phyloP scores from a whole-genome alignment of 441 rosid species.

The Populus hybrid region DNA sequence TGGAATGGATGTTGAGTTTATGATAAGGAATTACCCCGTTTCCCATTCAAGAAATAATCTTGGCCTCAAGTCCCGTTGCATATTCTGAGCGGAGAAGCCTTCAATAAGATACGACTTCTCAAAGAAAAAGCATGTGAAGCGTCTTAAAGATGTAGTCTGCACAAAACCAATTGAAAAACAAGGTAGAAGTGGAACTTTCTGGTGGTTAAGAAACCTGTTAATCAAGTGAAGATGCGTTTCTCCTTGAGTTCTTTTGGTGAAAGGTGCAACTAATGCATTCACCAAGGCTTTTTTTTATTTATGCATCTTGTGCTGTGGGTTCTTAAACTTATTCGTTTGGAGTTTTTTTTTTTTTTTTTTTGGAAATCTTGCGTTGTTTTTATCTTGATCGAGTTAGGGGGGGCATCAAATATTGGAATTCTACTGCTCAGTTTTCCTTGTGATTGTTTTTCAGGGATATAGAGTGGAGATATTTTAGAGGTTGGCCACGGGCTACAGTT shows the following conservation, averaged over 20 bases:
- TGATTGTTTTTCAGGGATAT: slow-evolving; percentile 7
- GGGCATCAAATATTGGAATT: neutral
- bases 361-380: neutral
- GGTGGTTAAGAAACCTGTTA: neutral
- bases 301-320: no score
- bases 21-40: neutral
- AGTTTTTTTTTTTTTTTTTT: neutral
- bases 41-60: neutral
- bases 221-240: neutral
- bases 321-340: neutral
- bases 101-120: neutral
- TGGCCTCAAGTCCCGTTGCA: neutral
- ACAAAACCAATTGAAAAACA: neutral
- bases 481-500: neutral
- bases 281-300: no score
- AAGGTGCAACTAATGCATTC: neutral
- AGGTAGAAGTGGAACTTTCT: neutral
- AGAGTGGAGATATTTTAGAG: slow-evolving; percentile 3
- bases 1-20: neutral
- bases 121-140: neutral
- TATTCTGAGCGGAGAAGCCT: neutral
- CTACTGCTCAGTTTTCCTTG: neutral
- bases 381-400: neutral
- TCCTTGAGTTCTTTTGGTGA: neutral
- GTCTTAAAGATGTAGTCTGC: neutral